Percentiles rank a stretch among this genome's conserved stretches.
Conservation (phyloP, 495 filamentous ascomycete species). For the Cercophora scortea region DNA sequence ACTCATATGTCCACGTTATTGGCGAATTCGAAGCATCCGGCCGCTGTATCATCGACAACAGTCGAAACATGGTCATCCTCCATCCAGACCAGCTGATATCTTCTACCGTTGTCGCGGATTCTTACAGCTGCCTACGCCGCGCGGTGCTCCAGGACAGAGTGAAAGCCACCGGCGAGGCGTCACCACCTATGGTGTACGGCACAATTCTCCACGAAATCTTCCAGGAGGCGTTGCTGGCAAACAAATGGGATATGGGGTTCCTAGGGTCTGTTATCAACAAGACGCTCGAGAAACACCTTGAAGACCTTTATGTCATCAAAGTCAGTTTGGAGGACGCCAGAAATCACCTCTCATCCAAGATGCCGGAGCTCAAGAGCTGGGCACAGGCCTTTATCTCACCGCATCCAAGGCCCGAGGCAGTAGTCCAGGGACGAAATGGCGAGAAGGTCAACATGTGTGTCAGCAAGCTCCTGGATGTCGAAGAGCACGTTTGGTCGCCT, state of each 20-base stretch:
- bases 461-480: constrained; percentile 89
- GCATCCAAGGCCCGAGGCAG: constrained; percentile 60
- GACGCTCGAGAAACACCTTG: constrained; percentile 63
- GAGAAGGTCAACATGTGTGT: constrained; percentile 69
- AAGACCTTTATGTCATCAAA: constrained; percentile 78
- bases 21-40: constrained; percentile 64
- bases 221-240: constrained; percentile 77
- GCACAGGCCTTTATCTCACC: constrained; percentile 68
- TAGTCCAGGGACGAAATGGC: constrained; percentile 73
- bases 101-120: constrained; percentile 86
- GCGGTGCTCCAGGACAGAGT: constrained; percentile 90
- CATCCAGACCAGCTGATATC: constrained; percentile 96
- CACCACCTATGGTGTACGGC: constrained; percentile 74
- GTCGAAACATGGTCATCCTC: constrained; percentile 77
- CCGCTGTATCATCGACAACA: constrained; percentile 67
- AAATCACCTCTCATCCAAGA: constrained; percentile 69
- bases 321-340: constrained; percentile 63
- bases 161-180: constrained; percentile 74
- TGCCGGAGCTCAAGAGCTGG: constrained; percentile 72
- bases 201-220: constrained; percentile 90
- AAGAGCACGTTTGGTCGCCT: constrained; percentile 96
- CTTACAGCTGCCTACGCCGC: constrained; percentile 78
- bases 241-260: constrained; percentile 67
- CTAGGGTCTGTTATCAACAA: constrained; percentile 54
- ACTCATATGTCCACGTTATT: constrained; percentile 76